Base-by-base conservation (phyloP, 2,329 filamentous ascomycete genomes). In the Bipolaris victoriae region DNA sequence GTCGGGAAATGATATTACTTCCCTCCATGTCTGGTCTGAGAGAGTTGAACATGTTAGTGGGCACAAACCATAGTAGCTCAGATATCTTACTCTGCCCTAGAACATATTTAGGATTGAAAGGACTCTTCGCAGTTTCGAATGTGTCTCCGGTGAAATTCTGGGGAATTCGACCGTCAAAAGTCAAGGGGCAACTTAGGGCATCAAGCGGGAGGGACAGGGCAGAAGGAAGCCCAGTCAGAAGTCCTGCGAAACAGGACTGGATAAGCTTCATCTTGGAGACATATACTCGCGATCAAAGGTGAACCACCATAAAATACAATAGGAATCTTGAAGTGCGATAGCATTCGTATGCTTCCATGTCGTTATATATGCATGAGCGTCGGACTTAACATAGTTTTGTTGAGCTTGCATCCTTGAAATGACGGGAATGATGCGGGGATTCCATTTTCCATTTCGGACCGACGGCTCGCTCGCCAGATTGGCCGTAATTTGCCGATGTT, bases 161-260 rank as follows among this genome's bases (percentile, higher is more conserved):
- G 73, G 84, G 0, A 26, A 43, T 26, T 15, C 40, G 22, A n/a
- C 40, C 22, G 22, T 43, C 22, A 22, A 43, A 43, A 9, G 40
- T 43, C 22, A 43, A 15, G 22, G 40, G 75, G 76, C 1, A 80
- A 80, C 4, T 81, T 78, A 37, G 83, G 83, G 63, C 83, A 81
- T 57, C 22, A 13, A 43, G 20, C 15, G 11, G 1, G 16, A 43
- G 15, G 24, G 22, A 79, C 76, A 53, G 26, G 22, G 11, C 40
- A 43, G 9, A n/a, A 43, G 40, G 20, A 16, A 29, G 13, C 20
- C 20, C 40, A 16, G 13, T 26, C 7, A 43, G 40, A n/a, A 15
- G 11, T 1, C 5, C 22, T 26, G 40, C 11, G 22, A 26, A 26
- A 10, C 13, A 43, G 20, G n/a, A 43, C 3, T 26, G 6, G 20